Evolutionary conservation across 2,329 filamentous ascomycete genomes (phyloP).

Genomic region (Penicillium glabrum): DNA sequence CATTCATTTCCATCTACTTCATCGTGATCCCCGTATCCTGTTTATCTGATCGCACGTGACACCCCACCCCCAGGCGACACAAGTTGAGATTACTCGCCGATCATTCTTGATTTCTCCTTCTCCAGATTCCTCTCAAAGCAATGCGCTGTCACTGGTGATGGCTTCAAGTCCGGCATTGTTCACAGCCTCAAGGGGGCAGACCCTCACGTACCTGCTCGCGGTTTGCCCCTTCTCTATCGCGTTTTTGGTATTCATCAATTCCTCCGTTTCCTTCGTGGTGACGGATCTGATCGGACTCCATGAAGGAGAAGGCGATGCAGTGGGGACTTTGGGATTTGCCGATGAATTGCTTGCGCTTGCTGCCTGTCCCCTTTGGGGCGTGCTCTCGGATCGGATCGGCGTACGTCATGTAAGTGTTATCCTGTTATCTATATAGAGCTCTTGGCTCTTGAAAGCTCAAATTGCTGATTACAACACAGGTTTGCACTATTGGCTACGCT

Average conservation of each 20-base stretch:
- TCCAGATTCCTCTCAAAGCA: slow-evolving; percentile 3
- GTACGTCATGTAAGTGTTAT: slow-evolving; percentile 44
- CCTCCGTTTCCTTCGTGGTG: slow-evolving; percentile 63
- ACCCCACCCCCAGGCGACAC: slow-evolving; percentile 1
- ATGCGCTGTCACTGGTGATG: slow-evolving; percentile 27
- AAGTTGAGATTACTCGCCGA: slow-evolving; percentile 5
- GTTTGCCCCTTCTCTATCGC: slow-evolving; percentile 66
- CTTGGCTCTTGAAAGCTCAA: background rate
- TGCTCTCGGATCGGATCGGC: slow-evolving; percentile 50
- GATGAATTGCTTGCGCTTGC: slow-evolving; percentile 50
- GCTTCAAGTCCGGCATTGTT: slow-evolving; percentile 43
- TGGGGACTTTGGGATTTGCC: slow-evolving; percentile 54
- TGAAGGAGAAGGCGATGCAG: slow-evolving; percentile 59
- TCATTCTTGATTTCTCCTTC: slow-evolving; percentile 2
- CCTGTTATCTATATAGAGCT: background rate
- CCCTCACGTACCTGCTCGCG: slow-evolving; percentile 60
- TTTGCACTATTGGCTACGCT: slow-evolving; percentile 71
- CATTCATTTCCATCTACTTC: background rate
- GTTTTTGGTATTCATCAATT: slow-evolving; percentile 66
- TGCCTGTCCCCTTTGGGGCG: slow-evolving; percentile 52
- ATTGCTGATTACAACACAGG: slow-evolving; percentile 31
- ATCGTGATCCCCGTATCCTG: background rate
- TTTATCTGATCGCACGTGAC: slow-evolving; percentile 14
- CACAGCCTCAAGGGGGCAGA: slow-evolving; percentile 58
- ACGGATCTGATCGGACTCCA: slow-evolving; percentile 61